Evolutionary conservation across 441 rosid species (phyloP).

Genomic region (Jatropha podagrica): DNA sequence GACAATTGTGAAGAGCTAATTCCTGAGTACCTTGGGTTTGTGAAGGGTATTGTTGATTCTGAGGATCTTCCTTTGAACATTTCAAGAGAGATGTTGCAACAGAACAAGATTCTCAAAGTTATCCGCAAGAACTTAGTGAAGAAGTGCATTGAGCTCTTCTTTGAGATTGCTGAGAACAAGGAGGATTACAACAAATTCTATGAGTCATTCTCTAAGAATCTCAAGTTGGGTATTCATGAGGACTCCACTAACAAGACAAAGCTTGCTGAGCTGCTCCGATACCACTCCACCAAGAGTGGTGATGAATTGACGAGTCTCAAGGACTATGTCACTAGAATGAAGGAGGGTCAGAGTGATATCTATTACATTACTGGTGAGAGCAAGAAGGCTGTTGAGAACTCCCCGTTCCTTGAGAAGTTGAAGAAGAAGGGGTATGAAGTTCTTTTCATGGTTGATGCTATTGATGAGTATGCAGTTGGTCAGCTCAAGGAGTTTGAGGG

Average conservation of each 20-base stretch:
- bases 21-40: constrained; percentile 79
- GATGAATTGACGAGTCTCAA: constrained; percentile 86
- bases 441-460: constrained; percentile 85
- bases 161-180: constrained; percentile 91
- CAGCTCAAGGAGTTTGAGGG: constrained; percentile 89
- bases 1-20: constrained; percentile 90
- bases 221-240: constrained; percentile 89
- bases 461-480: constrained; percentile 87
- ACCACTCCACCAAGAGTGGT: constrained; percentile 90
- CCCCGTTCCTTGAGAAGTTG: constrained; percentile 86
- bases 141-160: constrained; percentile 88
- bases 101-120: constrained; percentile 91
- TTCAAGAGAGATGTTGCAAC: constrained; percentile 79
- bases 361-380: constrained; percentile 92
- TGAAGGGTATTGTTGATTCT: constrained; percentile 86
- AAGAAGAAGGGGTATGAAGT: constrained; percentile 93
- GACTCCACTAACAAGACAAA: constrained; percentile 79
- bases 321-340: constrained; percentile 93
- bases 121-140: constrained; percentile 87
- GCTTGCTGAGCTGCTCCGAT: constrained; percentile 79
- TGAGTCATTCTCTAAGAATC: constrained; percentile 82
- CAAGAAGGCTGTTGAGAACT: constrained; percentile 96
- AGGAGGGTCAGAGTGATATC: constrained; percentile 86
- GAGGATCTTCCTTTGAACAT: constrained; percentile 92
- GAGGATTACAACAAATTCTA: constrained; percentile 92